Evolutionary conservation across 805 yeast species (phyloP).

Genomic region (Kodamaea kakaduensis): DNA sequence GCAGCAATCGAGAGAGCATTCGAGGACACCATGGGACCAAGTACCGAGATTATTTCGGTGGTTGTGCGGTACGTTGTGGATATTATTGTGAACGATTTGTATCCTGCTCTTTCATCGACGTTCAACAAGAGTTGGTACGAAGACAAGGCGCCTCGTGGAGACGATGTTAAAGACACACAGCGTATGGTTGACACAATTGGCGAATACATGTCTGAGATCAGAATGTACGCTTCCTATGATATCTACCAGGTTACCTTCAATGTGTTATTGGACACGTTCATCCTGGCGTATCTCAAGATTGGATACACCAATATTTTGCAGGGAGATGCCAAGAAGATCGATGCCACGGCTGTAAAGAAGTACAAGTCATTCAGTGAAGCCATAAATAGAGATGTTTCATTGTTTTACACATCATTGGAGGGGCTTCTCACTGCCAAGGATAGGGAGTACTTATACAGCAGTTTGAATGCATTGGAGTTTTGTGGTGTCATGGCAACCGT

Average conservation of each 20-base stretch:
- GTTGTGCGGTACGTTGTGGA: constrained; percentile 65
- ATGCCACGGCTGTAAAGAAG: constrained; percentile 33
- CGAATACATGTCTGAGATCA: constrained; percentile 68
- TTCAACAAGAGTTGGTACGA: constrained; percentile 73
- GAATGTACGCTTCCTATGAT: constrained; percentile 42
- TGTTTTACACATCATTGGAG: constrained; percentile 34
- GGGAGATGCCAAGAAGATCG: constrained; percentile 41
- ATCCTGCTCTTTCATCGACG: constrained; percentile 54
- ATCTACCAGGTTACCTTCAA: constrained; percentile 38
- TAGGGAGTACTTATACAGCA: constrained; percentile 33
- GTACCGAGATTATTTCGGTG: constrained; percentile 76
- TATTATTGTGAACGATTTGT: constrained; percentile 69
- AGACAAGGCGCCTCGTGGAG: constrained; percentile 24
- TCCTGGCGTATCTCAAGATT: constrained; percentile 34
- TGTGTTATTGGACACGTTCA: constrained; percentile 35
- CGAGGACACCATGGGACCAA: constrained; percentile 48
- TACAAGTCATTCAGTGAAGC: constrained; percentile 37
- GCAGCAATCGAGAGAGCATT: constrained; percentile 32
- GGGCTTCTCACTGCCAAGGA: constrained; percentile 40
- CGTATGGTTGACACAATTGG: constrained; percentile 67
- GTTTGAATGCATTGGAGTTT: constrained; percentile 39
- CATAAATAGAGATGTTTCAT: constrained; percentile 34
- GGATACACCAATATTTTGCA: constrained; percentile 40
- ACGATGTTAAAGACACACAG: constrained; percentile 45
- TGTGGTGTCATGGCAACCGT: constrained; percentile 38